Percentiles rank a stretch among this genome's conserved stretches.
These are phyloP conservation scores for Globisporangium orthogonon DNA, from an alignment of 352 stramenopile genomes.

Conservation along the genomic window DNA sequence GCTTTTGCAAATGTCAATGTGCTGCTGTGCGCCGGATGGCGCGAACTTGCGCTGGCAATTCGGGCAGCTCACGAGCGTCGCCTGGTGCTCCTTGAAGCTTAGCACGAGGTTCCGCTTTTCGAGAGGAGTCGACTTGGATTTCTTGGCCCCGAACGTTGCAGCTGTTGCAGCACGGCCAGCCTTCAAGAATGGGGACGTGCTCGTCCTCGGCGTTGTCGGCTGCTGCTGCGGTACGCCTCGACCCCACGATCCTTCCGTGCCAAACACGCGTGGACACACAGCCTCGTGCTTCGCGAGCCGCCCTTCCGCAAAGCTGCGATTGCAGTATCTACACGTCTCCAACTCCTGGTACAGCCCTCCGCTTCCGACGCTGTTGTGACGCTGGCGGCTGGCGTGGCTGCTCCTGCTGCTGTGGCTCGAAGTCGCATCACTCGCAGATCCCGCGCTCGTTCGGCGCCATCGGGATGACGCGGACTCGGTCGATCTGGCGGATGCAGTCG, in stretches of 20 bases:
- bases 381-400: not conserved
- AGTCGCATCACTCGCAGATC: not conserved
- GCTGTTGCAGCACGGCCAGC: not conserved
- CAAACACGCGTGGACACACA: slow-evolving; percentile 75
- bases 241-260: slow-evolving; percentile 68
- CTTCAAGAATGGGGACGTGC: not conserved
- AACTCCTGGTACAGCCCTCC: slow-evolving; percentile 15
- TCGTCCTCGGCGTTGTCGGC: not conserved
- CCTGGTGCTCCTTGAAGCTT: slow-evolving; percentile 76
- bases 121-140: slow-evolving; percentile 20
- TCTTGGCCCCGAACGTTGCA: not conserved
- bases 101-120: slow-evolving; percentile 56
- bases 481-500: not conserved
- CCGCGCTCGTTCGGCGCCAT: slow-evolving; percentile 5
- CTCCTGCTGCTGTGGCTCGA: slow-evolving; percentile 3
- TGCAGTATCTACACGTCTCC: slow-evolving; percentile 76
- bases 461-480: slow-evolving; percentile 5
- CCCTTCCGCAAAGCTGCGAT: slow-evolving; percentile 73
- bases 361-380: slow-evolving; percentile 1
- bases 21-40: slow-evolving; percentile 71
- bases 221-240: slow-evolving; percentile 22
- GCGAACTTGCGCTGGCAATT: slow-evolving; percentile 79
- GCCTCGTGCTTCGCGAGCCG: slow-evolving; percentile 75
- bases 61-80: slow-evolving; percentile 72
- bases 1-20: slow-evolving; percentile 82